These are phyloP conservation scores for Extremus antarcticus DNA, from an alignment of 495 filamentous ascomycete species.

Conservation along the genomic window DNA sequence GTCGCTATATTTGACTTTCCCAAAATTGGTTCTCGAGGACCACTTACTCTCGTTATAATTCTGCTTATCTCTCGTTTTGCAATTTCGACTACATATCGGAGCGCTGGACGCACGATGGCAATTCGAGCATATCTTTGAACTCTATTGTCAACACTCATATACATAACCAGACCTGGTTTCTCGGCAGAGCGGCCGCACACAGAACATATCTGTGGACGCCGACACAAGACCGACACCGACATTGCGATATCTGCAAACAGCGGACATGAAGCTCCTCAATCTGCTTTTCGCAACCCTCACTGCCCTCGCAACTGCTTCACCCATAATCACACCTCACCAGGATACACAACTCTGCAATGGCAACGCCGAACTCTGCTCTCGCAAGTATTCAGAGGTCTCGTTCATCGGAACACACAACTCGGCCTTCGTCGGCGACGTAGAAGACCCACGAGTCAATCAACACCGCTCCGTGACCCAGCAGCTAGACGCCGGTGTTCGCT, in stretches of 20 bases:
- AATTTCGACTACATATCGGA: neutral
- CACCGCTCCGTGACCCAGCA: constrained; percentile 23
- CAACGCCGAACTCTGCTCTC: constrained; percentile 45
- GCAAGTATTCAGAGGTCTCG: constrained; percentile 50
- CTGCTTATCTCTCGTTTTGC: neutral
- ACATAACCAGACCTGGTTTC: neutral
- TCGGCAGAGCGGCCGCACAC: neutral
- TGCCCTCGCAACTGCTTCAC: neutral
- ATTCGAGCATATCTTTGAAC: neutral
- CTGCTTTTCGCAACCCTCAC: neutral
- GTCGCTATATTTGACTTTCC: too few relatives aligned
- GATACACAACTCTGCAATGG: constrained; percentile 43
- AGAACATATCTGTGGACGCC: neutral
- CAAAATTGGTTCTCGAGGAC: too few relatives aligned
- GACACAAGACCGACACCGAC: neutral
- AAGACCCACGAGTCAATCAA: constrained; percentile 14
- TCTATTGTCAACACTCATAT: neutral
- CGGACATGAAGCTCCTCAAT: neutral
- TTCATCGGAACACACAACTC: constrained; percentile 54
- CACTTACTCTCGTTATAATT: neutral
- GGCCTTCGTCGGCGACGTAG: constrained; percentile 38
- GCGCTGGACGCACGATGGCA: neutral
- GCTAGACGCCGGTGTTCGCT: constrained; percentile 28
- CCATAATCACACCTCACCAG: neutral
- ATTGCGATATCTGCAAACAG: neutral